Percentiles rank a stretch among this genome's conserved stretches.
Evolutionary conservation across 345 rosid species (phyloP).

Genomic region (Moricandia moricandioides): DNA sequence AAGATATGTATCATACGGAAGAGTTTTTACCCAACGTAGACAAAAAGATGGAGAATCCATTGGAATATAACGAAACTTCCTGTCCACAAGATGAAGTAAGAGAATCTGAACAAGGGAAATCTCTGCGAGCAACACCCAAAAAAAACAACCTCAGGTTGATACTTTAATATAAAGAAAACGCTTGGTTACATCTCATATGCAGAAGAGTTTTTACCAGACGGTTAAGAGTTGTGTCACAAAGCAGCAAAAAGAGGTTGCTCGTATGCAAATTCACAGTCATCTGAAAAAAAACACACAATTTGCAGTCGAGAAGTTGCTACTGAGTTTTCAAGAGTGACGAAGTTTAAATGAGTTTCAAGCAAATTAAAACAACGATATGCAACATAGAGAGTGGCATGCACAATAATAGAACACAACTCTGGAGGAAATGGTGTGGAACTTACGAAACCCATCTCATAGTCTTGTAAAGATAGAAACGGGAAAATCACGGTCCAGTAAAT

Average conservation of each 20-base stretch:
- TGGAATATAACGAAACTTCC: constrained; percentile 56
- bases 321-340: background rate
- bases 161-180: background rate
- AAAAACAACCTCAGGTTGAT: background rate
- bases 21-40: constrained; percentile 42
- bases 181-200: background rate
- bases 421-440: constrained; percentile 37
- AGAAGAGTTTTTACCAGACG: constrained; percentile 46
- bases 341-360: background rate
- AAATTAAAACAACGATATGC: too few relatives aligned
- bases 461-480: constrained; percentile 57
- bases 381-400: too few relatives aligned
- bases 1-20: background rate
- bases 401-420: too few relatives aligned
- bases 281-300: constrained; percentile 37
- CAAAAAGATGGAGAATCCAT: constrained; percentile 57
- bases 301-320: background rate
- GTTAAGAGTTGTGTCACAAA: constrained; percentile 60
- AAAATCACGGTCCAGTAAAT: constrained; percentile 65
- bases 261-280: constrained; percentile 67
- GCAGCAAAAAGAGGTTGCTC: constrained; percentile 52
- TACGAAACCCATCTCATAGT: constrained; percentile 51
- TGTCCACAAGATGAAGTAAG: constrained; percentile 69
- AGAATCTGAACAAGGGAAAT: constrained; percentile 62
- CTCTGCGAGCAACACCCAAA: constrained; percentile 42